Base-by-base conservation (phyloP, 1,284 basidiomycete species). In the Neotropicomus parvogracilis region DNA sequence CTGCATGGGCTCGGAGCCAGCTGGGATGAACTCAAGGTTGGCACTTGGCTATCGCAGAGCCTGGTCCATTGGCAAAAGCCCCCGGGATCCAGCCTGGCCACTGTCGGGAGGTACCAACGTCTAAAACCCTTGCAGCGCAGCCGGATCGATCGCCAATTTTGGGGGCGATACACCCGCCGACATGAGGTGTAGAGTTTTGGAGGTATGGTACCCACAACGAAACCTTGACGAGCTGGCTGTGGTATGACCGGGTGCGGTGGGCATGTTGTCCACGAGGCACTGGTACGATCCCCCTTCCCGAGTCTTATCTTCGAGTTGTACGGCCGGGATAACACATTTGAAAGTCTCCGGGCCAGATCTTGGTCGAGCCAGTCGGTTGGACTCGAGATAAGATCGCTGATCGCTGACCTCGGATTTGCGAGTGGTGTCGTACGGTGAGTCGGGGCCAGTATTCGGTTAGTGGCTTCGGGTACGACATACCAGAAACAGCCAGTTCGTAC, bases 311-410 rank as follows among this genome's bases (percentile, higher is more conserved):
- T 19, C 13, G 27, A 19, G 39, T n/a, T n/a, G n/a, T 5, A 24
- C 24, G 24, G 24, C 24, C 8, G 24, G 14, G 9, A 16, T 12
- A 14, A 12, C 10, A 6, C 26, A 3, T 17, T 13, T 28, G 24
- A 21, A 5, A 2, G n/a, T n/a, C n/a, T 11, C 28, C 34, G 26
- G 24, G 13, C 14, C 42, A 31, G 29, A 33, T 38, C 44, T 37
- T 37, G 28, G 33, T 32, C n/a, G 17, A 38, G 26, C 11, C n/a
- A n/a, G n/a, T n/a, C n/a, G n/a, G n/a, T n/a, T n/a, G n/a, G n/a
- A n/a, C n/a, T n/a, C n/a, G n/a, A n/a, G 48, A 50, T 43, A 50
- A 50, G 48, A 50, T 50, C 21, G 46, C 24, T 21, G n/a, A 39
- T 17, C 19, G n/a, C n/a, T n/a, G n/a, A n/a, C n/a, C 46, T 7